These are phyloP conservation scores for Phaseolus coccineus DNA, from an alignment of 331 rosid genomes.

Conservation along the genomic window DNA sequence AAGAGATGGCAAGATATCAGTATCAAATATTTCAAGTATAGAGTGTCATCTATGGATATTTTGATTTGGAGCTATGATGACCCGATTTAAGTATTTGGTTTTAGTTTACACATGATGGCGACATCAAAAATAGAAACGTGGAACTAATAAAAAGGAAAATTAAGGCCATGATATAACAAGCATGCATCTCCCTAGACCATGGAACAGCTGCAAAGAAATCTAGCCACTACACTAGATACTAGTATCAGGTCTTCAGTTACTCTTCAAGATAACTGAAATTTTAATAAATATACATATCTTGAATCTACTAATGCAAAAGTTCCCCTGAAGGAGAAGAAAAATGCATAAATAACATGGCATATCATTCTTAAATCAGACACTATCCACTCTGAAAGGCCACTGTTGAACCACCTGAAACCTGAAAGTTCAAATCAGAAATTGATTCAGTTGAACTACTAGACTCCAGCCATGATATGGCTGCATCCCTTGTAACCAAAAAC, in stretches of 20 bases:
- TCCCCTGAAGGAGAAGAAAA: slow-evolving; percentile 28
- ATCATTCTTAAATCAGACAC: slow-evolving; percentile 36
- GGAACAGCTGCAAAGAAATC: slow-evolving; percentile 8
- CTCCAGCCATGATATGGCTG: slow-evolving; percentile 83
- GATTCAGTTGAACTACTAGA: slow-evolving; percentile 59
- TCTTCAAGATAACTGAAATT: neutral
- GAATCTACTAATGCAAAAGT: neutral
- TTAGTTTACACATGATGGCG: neutral
- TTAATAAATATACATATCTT: neutral
- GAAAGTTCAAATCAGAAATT: slow-evolving; percentile 44
- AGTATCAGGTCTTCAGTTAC: neutral
- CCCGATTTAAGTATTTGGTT: neutral
- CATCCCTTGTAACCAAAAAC: slow-evolving; percentile 78
- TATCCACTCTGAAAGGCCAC: slow-evolving; percentile 35
- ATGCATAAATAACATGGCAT: slow-evolving; percentile 29
- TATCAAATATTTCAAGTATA: slow-evolving; percentile 5
- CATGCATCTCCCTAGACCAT: slow-evolving; percentile 1
- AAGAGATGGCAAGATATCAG: neutral
- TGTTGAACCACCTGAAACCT: slow-evolving; percentile 35
- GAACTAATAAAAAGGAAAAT: slow-evolving; percentile 2
- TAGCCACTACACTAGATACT: slow-evolving; percentile 21
- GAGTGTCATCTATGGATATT: neutral
- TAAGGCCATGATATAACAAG: neutral
- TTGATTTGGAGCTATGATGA: neutral
- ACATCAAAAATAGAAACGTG: neutral